Evolutionary conservation across 1,284 basidiomycete genomes (phyloP), one percentile per base, ranked within the genome.

Genomic region (Microbotryomycetes sp.): DNA sequence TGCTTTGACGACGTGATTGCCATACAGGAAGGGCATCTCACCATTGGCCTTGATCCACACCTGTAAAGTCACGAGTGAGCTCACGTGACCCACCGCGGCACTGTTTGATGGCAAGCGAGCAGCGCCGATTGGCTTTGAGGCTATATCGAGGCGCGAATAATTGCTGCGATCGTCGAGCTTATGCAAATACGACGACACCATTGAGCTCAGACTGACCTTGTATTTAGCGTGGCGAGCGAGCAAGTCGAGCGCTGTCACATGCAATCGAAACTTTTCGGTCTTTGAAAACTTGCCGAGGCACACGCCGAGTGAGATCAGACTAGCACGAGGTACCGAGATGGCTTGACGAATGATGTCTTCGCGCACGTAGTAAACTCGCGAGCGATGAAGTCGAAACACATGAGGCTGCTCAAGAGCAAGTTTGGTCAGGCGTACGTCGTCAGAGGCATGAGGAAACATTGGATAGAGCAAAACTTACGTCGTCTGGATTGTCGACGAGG

Each of bases 41-140:
- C 96, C 96, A 68, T 98, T 96, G 16, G 93, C 88, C 77, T 99
- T 99, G 77, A 98, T 94, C 96, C 96, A 99, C 42, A 97, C 85
- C 93, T 96, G 70, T 6, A 14, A 50, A n/a, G n/a, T 23, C 49
- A 28, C 15, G 9, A 15, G 36, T 42, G 36, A 19, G 12, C 9
- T 12, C 12, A 42, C 19, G 19, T 9, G 19, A 19, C 36, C 12
- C 36, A 42, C 9, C 36, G 36, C 9, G 36, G 36, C 36, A 9
- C 9, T 9, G 36, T 9, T 42, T 19, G 19, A 42, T 42, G 12
- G 19, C 36, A 19, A 42, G 36, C 19, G 12, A 42, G 36, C 36
- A 42, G 19, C 9, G 19, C 36, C 36, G 19, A 19, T 42, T 42
- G n/a, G n/a, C 45, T 15, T n/a, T 15, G 15, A 46, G 15, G 45